Evolutionary conservation across 345 rosid genomes (phyloP).

Genomic region (Euphorbia peplus): DNA sequence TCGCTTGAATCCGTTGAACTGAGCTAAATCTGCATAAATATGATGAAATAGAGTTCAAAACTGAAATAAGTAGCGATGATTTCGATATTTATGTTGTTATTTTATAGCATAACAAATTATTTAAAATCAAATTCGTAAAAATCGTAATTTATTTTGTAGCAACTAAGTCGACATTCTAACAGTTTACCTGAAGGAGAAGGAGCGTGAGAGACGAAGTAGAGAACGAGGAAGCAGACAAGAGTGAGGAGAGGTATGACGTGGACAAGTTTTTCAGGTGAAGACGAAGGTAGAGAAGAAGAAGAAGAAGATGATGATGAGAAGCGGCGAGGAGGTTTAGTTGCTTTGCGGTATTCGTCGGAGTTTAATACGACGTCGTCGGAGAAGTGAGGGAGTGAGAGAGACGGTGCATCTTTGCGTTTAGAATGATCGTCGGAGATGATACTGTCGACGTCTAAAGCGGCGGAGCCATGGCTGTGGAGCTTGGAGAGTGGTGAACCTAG

Average conservation of each 20-base stretch:
- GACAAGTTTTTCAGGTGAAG: slow-evolving; percentile 59
- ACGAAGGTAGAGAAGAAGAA: slow-evolving; percentile 18
- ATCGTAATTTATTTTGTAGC: no score
- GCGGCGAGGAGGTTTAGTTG: slow-evolving; percentile 48
- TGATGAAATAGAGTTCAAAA: background rate
- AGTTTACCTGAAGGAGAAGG: slow-evolving; percentile 80
- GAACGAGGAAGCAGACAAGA: slow-evolving; percentile 72
- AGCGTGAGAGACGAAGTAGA: slow-evolving; percentile 72
- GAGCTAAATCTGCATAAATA: slow-evolving; percentile 65
- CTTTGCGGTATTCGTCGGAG: slow-evolving; percentile 34
- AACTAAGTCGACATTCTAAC: no score
- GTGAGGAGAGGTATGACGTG: slow-evolving; percentile 86
- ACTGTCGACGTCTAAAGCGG: background rate
- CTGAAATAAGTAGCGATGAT: background rate
- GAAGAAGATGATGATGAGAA: slow-evolving; percentile 24
- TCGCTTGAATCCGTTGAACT: slow-evolving; percentile 60
- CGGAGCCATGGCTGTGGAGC: slow-evolving; percentile 56
- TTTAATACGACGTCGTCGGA: slow-evolving; percentile 22
- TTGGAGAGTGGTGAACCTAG: slow-evolving; percentile 75
- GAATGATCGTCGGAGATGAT: slow-evolving; percentile 27
- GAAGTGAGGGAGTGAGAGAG: slow-evolving; percentile 23
- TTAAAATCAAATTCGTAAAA: no score
- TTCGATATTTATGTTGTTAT: no score
- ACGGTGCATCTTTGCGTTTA: slow-evolving; percentile 12
- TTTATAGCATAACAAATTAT: no score